Base-by-base conservation (phyloP, 169 alveolate genomes). In the Theileria orientalis region DNA sequence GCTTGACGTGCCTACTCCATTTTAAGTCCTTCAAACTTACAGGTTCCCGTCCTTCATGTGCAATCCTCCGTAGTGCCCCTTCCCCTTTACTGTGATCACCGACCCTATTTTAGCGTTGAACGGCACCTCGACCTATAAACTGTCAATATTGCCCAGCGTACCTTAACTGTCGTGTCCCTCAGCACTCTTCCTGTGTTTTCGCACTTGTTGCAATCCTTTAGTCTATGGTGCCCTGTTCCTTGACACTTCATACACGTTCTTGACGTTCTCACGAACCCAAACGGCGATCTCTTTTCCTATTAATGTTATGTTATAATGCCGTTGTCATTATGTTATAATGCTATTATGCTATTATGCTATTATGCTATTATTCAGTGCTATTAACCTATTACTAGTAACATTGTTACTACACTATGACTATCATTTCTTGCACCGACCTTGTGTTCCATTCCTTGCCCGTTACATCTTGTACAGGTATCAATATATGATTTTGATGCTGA, bases 181-280 rank as follows among this genome's bases (percentile, higher is more conserved):
- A 67, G 67, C 9, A 66, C 66, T 3, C 79, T 70, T 21, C 88
- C 84, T 9, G 74, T 80, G 66, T 80, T 80, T 46, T 54, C 59
- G 30, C 88, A 80, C 11, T 27, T 46, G 11, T 6, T 0, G 29
- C 88, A 80, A n/a, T 80, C 78, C 56, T 59, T 67, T 1, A 57
- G 19, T 27, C 88, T 47, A 9, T 69, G 32, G 3, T 59, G 9
- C 7, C 88, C 88, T 8, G 74, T 51, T 11, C 88, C 88, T 13
- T 25, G 32, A 59, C 88, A 80, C 9, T 60, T 23, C 40, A 44
- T 33, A 30, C 88, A 80, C 6, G 66, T 64, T 21, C 83, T 3
- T 23, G 88, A 72, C 3, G 84, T 69, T 27, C 75, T 63, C 51
- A 78, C 56, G 32, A 63, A 71, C 16, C 86, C 86, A 25, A 69